These are phyloP conservation scores for Populus hybrid DNA, from an alignment of 441 rosid genomes.

Conservation along the genomic window DNA sequence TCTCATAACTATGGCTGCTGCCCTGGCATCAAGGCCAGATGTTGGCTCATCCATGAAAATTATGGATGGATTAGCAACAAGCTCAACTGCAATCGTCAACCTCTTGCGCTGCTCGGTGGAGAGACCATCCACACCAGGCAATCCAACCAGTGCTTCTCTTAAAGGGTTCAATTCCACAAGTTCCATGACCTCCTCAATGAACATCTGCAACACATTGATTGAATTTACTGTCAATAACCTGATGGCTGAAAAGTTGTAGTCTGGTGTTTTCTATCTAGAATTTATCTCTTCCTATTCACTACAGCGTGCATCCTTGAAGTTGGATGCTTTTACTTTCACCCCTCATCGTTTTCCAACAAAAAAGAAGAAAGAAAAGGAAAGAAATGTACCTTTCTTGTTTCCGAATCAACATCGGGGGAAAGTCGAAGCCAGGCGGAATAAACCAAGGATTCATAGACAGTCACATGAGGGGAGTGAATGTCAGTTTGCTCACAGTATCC, in stretches of 20 bases:
- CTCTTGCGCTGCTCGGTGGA: slow-evolving; percentile 69
- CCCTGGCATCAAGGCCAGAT: slow-evolving; percentile 73
- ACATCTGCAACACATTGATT: slow-evolving; percentile 40
- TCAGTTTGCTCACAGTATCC: slow-evolving; percentile 80
- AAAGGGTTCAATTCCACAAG: slow-evolving; percentile 57
- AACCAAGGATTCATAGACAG: slow-evolving; percentile 58
- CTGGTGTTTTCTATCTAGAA: background rate
- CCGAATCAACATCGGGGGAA: slow-evolving; percentile 46
- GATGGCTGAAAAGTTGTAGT: background rate
- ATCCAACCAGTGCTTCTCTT: slow-evolving; percentile 62
- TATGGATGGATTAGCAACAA: slow-evolving; percentile 66
- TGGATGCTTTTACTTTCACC: background rate
- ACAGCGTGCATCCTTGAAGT: background rate
- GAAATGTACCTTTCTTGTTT: slow-evolving; percentile 39
- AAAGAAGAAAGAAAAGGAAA: background rate
- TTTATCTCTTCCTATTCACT: background rate
- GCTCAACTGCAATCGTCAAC: slow-evolving; percentile 69
- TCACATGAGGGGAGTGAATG: slow-evolving; percentile 72
- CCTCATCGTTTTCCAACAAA: too few relatives aligned
- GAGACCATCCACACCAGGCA: slow-evolving; percentile 60
- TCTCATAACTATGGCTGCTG: slow-evolving; percentile 74
- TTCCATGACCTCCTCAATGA: slow-evolving; percentile 71
- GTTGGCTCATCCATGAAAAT: slow-evolving; percentile 70
- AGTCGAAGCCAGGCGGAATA: slow-evolving; percentile 74
- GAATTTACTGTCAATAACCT: background rate